Evolutionary conservation across 2,329 filamentous ascomycete species (phyloP), one percentile per base, ranked within the genome.

Genomic region (Hymenoscyphus repandus): DNA sequence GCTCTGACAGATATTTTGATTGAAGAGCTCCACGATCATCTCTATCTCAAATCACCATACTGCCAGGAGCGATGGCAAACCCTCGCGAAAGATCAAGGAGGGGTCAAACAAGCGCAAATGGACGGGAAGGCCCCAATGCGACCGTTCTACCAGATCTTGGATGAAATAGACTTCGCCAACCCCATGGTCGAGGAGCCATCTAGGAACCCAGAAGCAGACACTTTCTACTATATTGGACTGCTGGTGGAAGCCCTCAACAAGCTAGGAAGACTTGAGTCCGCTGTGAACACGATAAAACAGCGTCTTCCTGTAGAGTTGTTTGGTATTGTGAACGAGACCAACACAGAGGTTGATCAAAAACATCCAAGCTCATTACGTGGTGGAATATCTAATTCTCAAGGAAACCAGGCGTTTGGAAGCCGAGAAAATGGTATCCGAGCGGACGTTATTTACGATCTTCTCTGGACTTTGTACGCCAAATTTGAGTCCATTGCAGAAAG

Each of bases 401-500:
- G 79, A 39, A 70, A 82, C 50, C 76, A 80, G 53, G 78, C 83
- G 58, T 84, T 86, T 60, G 83, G 79, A 50, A 80, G 76, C 49
- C 79, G 86, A 31, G 81, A 90, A 59, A 89, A 86, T 15, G 83
- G 88, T 58, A 83, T 91, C 71, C 80, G 88, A 15, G 85, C 86
- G 12, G 87, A 90, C 61, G 88, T 96, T 27, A 85, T 99, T 44
- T 88, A 93, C 58, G 93, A 99, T 64, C 79, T 97, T 41, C 73
- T 99, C 2, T 95, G 87, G 82, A 92, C 90, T 0, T 70, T 99
- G 1, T 99, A 95, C 67, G 91, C 91, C 39, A 96, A 96, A 62
- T 97, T 99, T 57, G 93, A 97, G 68, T 89, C 93, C 6, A 97
- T 99, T 58, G 90, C 90, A 4, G 95, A 99, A 71, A 89, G 91